Evolutionary conservation across 805 yeast species (phyloP).

Genomic region (Kazachstania kunashirensis): DNA sequence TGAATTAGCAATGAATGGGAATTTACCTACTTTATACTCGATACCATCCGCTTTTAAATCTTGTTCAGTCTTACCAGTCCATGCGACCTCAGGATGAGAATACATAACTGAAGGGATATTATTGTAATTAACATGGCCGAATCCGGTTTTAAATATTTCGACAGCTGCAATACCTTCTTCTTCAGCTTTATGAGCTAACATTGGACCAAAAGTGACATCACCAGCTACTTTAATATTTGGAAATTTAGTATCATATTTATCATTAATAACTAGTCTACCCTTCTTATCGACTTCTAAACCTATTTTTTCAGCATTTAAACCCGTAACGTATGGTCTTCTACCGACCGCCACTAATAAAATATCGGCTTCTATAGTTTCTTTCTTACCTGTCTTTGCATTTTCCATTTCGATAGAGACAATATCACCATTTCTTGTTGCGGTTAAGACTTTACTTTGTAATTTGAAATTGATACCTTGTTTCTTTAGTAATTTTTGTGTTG

Average conservation of each 20-base stretch:
- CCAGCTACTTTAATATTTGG: constrained; percentile 96
- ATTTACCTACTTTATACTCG: constrained; percentile 88
- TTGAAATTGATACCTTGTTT: constrained; percentile 95
- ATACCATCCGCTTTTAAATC: constrained; percentile 89
- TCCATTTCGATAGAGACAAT: constrained; percentile 79
- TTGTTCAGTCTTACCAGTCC: constrained; percentile 97
- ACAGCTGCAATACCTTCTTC: constrained; percentile 99
- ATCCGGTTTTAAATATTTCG: constrained; percentile 85
- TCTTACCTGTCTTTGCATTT: constrained; percentile 76
- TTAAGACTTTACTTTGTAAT: constrained; percentile 80
- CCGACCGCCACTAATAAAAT: constrained; percentile 95
- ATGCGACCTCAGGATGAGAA: constrained; percentile 98
- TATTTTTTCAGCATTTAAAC: constrained; percentile 76
- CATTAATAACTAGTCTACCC: constrained; percentile 91
- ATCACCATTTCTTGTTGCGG: constrained; percentile 84
- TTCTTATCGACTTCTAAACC: constrained; percentile 86
- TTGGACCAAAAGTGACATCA: constrained; percentile 96
- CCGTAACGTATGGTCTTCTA: constrained; percentile 93
- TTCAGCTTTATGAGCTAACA: constrained; percentile 99
- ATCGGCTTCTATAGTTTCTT: constrained; percentile 75
- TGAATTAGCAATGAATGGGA: constrained; percentile 98
- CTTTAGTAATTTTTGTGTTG: constrained; percentile 77
- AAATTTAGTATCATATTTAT: constrained; percentile 83
- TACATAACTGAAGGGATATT: constrained; percentile 98
- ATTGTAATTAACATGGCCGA: constrained; percentile 96